Evolutionary conservation across 768 basidiomycete genomes (phyloP).

Genomic region (Termitomyces sp.): DNA sequence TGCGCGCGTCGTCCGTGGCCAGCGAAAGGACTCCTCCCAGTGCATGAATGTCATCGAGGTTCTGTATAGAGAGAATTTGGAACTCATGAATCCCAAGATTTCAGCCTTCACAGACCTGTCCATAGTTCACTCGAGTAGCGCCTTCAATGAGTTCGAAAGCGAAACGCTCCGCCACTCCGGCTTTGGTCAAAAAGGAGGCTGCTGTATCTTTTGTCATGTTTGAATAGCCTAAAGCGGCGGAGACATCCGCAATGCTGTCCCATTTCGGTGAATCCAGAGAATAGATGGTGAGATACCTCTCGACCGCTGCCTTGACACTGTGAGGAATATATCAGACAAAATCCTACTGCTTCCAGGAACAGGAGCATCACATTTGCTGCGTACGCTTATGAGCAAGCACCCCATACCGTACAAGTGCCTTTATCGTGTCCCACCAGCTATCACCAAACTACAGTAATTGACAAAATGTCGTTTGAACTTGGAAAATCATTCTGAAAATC

Average conservation of each 20-base stretch:
- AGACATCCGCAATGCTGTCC: conserved; percentile 55
- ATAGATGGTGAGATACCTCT: conserved; percentile 54
- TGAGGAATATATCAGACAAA: not conserved
- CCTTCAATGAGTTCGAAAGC: conserved; percentile 73
- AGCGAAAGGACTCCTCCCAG: conserved; percentile 69
- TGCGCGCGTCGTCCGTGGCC: conserved; percentile 62
- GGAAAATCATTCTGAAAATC: not conserved
- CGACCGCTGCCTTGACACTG: conserved; percentile 54
- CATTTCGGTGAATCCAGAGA: conserved; percentile 49
- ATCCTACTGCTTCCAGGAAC: not conserved
- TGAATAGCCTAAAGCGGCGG: conserved; percentile 46
- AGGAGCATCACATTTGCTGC: conserved; percentile 39
- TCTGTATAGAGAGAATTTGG: conserved; percentile 28
- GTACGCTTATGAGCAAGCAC: conserved; percentile 52
- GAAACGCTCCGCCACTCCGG: conserved; percentile 56
- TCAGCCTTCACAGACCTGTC: conserved; percentile 42
- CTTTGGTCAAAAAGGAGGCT: conserved; percentile 47
- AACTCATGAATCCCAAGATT: not conserved
- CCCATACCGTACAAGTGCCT: conserved; percentile 78
- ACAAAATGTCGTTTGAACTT: not conserved
- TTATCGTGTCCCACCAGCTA: conserved; percentile 70
- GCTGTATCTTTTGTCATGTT: conserved; percentile 46
- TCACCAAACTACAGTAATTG: conserved; percentile 33
- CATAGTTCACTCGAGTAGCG: conserved; percentile 81
- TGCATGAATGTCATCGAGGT: conserved; percentile 69